Evolutionary conservation across 805 yeast genomes (phyloP), one percentile per base, ranked within the genome.

Genomic region (Yamadazyma insecticola): DNA sequence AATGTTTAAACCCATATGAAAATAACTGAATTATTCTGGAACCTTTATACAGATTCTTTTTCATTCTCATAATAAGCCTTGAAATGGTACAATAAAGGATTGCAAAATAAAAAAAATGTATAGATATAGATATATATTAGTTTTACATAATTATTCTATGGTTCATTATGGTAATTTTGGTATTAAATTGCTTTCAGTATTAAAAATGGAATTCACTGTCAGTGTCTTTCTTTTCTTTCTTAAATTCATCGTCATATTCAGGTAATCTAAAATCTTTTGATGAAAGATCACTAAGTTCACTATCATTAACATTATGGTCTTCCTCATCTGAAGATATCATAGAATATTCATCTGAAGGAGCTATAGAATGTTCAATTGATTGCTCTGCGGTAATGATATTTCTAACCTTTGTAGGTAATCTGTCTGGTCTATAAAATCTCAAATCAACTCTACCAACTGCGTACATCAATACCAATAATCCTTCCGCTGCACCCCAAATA

Each of bases 341-440:
- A 24, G 20, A 26, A 22, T 12, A 24, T 30, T 37, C 45, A 27
- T 32, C 39, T 15, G 27, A 29, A 10, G 30, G 40, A 9, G 28
- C 37, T 8, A 38, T 41, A 32, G 28, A 24, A 4, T 27, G 33
- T 14, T 26, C 29, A 16, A 27, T 28, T 16, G 62, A 50, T 37
- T 60, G 67, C 34, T 63, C 64, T 6, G 69, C 68, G 8, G 70
- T 63, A 19, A 62, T 51, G 30, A 63, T 63, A 12, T 47, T 45
- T 37, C 66, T 48, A 28, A 63, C 66, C 29, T 50, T 55, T 26
- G 46, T 43, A 7, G 64, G 68, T 36, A 73, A 54, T 35, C 50
- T 58, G 50, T 81, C 89, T 12, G 90, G 90, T 56, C 84, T 76
- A 67, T 83, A 82, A 57, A 82, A 83, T 51, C 90, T 69, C 48